phyloP scores from a whole-genome alignment of 768 basidiomycete species.

The Suillus decipiens region DNA sequence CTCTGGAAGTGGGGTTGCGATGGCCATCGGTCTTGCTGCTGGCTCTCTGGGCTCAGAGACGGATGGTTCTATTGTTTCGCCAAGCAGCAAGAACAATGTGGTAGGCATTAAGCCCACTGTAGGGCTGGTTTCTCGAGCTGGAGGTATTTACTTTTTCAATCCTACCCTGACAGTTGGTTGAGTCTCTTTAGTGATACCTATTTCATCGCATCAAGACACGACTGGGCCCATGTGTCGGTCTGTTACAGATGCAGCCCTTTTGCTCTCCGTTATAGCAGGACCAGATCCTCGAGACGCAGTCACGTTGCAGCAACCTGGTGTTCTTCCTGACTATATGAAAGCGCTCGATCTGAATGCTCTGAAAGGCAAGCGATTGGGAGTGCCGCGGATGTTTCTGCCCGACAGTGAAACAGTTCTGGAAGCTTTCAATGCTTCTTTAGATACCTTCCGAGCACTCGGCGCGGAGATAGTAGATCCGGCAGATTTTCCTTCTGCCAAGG shows the following conservation, averaged over 20 bases:
- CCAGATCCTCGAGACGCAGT: slow-evolving; percentile 43
- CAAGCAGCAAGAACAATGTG: slow-evolving; percentile 42
- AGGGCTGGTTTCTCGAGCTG: slow-evolving; percentile 58
- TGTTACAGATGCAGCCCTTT: slow-evolving; percentile 53
- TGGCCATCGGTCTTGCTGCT: slow-evolving; percentile 45
- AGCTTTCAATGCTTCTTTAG: slow-evolving; percentile 42
- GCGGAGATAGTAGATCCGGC: slow-evolving; percentile 61
- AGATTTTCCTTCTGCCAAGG: slow-evolving; percentile 55
- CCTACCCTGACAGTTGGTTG: background rate
- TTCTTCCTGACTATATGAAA: slow-evolving; percentile 56
- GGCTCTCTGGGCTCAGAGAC: slow-evolving; percentile 49
- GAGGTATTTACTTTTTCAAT: slow-evolving; percentile 38
- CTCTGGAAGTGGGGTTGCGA: slow-evolving; percentile 44
- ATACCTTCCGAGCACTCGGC: slow-evolving; percentile 39
- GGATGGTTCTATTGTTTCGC: slow-evolving; percentile 50
- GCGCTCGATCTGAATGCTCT: slow-evolving; percentile 51
- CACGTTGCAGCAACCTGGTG: slow-evolving; percentile 44
- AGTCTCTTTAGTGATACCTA: slow-evolving; percentile 48
- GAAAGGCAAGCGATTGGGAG: slow-evolving; percentile 45
- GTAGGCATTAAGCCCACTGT: slow-evolving; percentile 57
- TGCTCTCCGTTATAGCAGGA: slow-evolving; percentile 54
- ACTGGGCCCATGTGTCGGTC: slow-evolving; percentile 59
- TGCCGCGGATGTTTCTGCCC: slow-evolving; percentile 39
- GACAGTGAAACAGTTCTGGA: slow-evolving; percentile 28
- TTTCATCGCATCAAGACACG: slow-evolving; percentile 58